Evolutionary conservation across 495 filamentous ascomycete genomes (phyloP), one percentile per base, ranked within the genome.

Genomic region (Daldinia caldariorum): DNA sequence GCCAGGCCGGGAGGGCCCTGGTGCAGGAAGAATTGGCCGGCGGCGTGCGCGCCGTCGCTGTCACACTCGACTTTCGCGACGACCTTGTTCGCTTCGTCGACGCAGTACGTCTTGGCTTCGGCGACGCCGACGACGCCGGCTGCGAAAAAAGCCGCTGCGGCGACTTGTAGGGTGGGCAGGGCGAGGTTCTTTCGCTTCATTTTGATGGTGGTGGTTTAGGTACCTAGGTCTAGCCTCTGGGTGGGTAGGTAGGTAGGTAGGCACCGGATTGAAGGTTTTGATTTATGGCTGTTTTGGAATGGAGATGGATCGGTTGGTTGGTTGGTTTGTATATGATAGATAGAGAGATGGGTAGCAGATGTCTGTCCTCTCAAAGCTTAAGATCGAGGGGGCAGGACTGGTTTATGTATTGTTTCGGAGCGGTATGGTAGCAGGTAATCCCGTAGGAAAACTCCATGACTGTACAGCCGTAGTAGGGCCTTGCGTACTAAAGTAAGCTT

Each of bases 171-270:
- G 18, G 43, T 45, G 0, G 58, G 43, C 0, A 50, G 41, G 16
- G 43, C 32, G 58, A 61, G 51, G 29, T 61, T 12, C 38, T 58
- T 43, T 5, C 18, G 58, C 39, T 49, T 60, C 45, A 61, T 61
- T 41, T 0, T 61, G 58, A 16, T 22, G 41, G 14, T 49, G 10
- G 29, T 9, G 4, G 16, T 32, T 39, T 3, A 26, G n/a, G 32
- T 39, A n/a, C n/a, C n/a, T n/a, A n/a, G n/a, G n/a, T n/a, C n/a
- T n/a, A n/a, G n/a, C n/a, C n/a, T n/a, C n/a, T n/a, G n/a, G n/a
- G n/a, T n/a, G n/a, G n/a, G n/a, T n/a, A n/a, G n/a, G n/a, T n/a
- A n/a, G n/a, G n/a, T n/a, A n/a, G n/a, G n/a, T n/a, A n/a, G n/a
- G n/a, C n/a, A n/a, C n/a, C n/a, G n/a, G n/a, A n/a, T n/a, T n/a